Evolutionary conservation across 2,329 filamentous ascomycete species (phyloP).

Genomic region (Aspergillus aculeatinus): DNA sequence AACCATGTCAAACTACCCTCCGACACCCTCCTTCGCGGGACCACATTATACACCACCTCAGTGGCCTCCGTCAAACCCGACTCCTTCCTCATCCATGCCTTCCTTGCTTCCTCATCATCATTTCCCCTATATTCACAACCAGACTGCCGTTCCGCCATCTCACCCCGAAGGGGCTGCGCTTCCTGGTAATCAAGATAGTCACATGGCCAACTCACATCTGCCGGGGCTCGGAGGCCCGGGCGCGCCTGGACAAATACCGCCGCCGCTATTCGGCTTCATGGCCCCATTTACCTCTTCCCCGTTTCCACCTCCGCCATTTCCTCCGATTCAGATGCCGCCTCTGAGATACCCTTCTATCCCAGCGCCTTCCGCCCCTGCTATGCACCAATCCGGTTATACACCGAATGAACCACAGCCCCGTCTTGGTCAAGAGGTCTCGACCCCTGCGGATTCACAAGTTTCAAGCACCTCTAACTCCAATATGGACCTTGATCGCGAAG

Average conservation of each 20-base stretch:
- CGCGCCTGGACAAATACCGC: slow-evolving; percentile 25
- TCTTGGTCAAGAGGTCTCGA: slow-evolving; percentile 9
- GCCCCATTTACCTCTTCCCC: slow-evolving; percentile 36
- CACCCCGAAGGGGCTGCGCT: slow-evolving; percentile 13
- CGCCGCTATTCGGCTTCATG: slow-evolving; percentile 32
- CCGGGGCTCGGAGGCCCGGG: slow-evolving; percentile 28
- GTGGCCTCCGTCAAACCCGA: slow-evolving; percentile 36
- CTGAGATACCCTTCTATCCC: slow-evolving; percentile 25
- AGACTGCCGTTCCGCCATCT: slow-evolving; percentile 23
- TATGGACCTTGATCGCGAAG: slow-evolving; percentile 57
- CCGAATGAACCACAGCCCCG: slow-evolving; percentile 15
- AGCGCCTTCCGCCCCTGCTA: slow-evolving; percentile 16
- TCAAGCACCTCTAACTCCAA: slow-evolving; percentile 28
- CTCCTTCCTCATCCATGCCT: slow-evolving; percentile 21
- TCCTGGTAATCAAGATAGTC: slow-evolving; percentile 22
- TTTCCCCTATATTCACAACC: slow-evolving; percentile 26
- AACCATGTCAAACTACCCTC: slow-evolving; percentile 51
- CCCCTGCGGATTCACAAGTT: slow-evolving; percentile 12
- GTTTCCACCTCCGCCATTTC: slow-evolving; percentile 31
- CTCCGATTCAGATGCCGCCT: slow-evolving; percentile 29
- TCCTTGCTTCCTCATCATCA: slow-evolving; percentile 27
- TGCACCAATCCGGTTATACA: slow-evolving; percentile 9
- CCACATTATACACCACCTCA: slow-evolving; percentile 34
- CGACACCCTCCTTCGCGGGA: slow-evolving; percentile 45
- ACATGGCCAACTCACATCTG: slow-evolving; percentile 32